These are phyloP conservation scores for Penicillium longicatenatum DNA, from an alignment of 495 filamentous ascomycete genomes.

Conservation along the genomic window DNA sequence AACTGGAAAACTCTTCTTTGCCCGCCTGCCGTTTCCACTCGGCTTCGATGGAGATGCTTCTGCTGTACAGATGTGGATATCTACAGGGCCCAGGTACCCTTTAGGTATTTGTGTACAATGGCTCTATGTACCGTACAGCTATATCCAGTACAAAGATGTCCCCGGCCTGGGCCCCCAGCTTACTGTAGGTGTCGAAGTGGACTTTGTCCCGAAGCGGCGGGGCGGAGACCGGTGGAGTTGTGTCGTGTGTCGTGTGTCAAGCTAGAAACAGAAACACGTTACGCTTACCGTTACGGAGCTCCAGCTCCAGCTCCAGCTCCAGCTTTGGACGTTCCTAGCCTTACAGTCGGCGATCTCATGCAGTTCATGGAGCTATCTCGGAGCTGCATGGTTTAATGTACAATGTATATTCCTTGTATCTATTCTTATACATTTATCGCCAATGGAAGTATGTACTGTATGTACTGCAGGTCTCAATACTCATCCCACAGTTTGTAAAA, in stretches of 20 bases:
- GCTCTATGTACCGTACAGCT: background rate
- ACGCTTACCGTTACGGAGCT: background rate
- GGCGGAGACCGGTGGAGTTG: constrained; percentile 13
- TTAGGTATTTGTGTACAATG: too few relatives aligned
- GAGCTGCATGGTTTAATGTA: too few relatives aligned
- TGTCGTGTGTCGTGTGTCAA: constrained; percentile 9
- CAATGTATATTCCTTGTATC: background rate
- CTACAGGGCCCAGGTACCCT: background rate
- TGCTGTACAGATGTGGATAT: background rate
- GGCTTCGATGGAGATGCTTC: background rate
- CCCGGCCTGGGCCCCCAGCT: background rate
- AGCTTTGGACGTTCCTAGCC: background rate
- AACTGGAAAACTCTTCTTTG: constrained; percentile 10
- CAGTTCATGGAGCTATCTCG: background rate
- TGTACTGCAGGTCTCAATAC: background rate
- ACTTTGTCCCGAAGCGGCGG: constrained; percentile 15
- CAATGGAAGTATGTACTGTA: background rate
- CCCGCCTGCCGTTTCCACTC: background rate
- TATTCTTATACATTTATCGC: background rate
- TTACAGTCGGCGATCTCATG: background rate
- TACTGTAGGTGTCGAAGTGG: constrained; percentile 1
- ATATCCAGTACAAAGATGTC: background rate
- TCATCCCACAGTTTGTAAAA: background rate
- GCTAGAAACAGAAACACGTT: constrained; percentile 1
- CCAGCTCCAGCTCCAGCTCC: background rate